Evolutionary conservation across 768 basidiomycete species (phyloP).

Genomic region (Russula earlei): DNA sequence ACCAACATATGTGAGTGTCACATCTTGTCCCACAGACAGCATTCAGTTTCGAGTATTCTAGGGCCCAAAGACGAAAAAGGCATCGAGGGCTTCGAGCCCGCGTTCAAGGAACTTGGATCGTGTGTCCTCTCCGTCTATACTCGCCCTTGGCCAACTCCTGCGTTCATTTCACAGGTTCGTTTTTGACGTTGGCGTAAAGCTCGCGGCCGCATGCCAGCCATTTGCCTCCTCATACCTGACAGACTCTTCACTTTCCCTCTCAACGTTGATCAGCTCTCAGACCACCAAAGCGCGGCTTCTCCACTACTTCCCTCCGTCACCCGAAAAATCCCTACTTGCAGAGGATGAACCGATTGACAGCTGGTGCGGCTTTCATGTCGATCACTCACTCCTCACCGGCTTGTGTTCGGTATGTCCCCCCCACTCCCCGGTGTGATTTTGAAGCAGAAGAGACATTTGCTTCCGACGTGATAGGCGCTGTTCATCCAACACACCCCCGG

Average conservation of each 20-base stretch:
- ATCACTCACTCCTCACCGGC: conserved; percentile 86
- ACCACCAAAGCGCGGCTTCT: conserved; percentile 87
- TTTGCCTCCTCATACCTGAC: conserved; percentile 66
- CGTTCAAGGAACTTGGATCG: conserved; percentile 82
- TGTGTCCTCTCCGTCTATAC: conserved; percentile 24
- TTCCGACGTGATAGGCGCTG: conserved; percentile 50
- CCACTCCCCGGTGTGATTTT: neutral
- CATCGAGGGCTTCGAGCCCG: conserved; percentile 69
- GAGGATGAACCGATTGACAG: conserved; percentile 69
- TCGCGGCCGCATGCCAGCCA: conserved; percentile 84
- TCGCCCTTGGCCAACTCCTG: conserved; percentile 3
- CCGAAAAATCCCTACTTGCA: conserved; percentile 28
- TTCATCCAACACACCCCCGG: conserved; percentile 49
- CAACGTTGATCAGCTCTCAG: conserved; percentile 59
- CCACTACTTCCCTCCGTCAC: conserved; percentile 84
- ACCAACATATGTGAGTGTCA: conserved; percentile 67
- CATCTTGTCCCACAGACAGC: neutral
- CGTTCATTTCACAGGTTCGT: conserved; percentile 44
- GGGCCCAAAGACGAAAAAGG: conserved; percentile 53
- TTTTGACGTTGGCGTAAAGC: conserved; percentile 68
- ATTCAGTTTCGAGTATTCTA: conserved; percentile 22
- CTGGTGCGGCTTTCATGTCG: conserved; percentile 94
- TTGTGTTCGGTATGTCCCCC: conserved; percentile 63
- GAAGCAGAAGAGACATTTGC: neutral
- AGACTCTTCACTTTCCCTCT: conserved; percentile 60